Base-by-base conservation (phyloP, 495 filamentous ascomycete genomes). In the Podospora australis region DNA sequence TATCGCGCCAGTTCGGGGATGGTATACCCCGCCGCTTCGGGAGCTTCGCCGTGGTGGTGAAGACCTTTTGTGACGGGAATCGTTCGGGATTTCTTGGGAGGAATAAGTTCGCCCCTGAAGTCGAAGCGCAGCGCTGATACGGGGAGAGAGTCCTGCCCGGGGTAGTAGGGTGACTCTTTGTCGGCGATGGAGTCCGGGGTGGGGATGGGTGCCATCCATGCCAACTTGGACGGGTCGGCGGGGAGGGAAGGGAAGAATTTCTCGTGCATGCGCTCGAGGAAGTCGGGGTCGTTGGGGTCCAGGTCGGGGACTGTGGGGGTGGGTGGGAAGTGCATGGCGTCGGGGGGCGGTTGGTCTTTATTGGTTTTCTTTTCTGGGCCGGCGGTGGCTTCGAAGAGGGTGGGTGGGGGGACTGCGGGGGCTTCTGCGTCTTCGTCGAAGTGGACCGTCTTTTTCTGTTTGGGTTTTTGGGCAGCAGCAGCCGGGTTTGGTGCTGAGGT, bases 1-100 rank as follows among this genome's bases (percentile, higher is more conserved):
- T 96, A 71, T 14, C 84, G 78, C 6, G 90, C 86, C 2, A 98
- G 74, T 65, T 98, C 92, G 0, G 84, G 83, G 22, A 98, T 76
- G 1, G 94, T 96, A 63, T 98, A 98, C 0, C 92, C 92, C 0
- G 92, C 92, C 0, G 90, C 88, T 57, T 92, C 87, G 10, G 92
- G 92, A 6, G 94, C 90, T 36, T 94, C 81, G 51, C 82, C 90
- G 64, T 98, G 92, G 64, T 98, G 92, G 65, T 98, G 92, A 30
- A 98, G 74, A 1, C 92, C 92, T 21, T 84, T 75, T 11, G 75
- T 82, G 1, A 77, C 75, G 0, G 91, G 83, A 19, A 97, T 78
- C 6, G 76, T 73, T 39, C 86, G 75, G 9, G 88, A 79, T 4
- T 77, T 78, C 21, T 79, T 72, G 1, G 92, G 92, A 0, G 90